Conservation (phyloP, 768 basidiomycete genomes). For the Kwoniella mangroviensis region DNA sequence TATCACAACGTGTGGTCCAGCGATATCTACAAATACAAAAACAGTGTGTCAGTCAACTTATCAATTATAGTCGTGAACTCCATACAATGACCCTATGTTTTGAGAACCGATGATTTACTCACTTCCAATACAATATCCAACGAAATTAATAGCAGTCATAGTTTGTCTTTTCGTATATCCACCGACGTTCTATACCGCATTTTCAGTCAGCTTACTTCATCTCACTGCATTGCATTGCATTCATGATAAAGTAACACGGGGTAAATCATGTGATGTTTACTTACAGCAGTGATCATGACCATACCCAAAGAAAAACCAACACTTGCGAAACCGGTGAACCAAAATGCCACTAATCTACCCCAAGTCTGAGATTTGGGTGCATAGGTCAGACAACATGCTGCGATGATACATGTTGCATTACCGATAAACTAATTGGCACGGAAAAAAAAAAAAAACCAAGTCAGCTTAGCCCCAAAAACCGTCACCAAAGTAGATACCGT, state of each 20-base stretch:
- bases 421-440: conserved; percentile 20
- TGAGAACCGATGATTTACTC: background rate
- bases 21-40: conserved; percentile 4
- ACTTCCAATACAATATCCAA: conserved; percentile 45
- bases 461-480: too few relatives aligned
- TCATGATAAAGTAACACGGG: too few relatives aligned
- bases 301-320: conserved; percentile 43
- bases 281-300: conserved; percentile 44
- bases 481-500: too few relatives aligned
- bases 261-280: conserved; percentile 4
- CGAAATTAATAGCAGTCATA: conserved; percentile 53
- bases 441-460: background rate
- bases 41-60: background rate
- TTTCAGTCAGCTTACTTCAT: too few relatives aligned
- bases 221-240: too few relatives aligned
- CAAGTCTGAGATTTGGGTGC: conserved; percentile 50
- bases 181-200: conserved; percentile 36
- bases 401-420: conserved; percentile 57
- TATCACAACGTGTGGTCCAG: conserved; percentile 28
- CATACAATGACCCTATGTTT: too few relatives aligned
- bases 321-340: conserved; percentile 53
- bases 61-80: too few relatives aligned
- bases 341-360: conserved; percentile 56
- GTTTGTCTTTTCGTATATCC: conserved; percentile 45
- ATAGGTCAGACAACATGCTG: conserved; percentile 54